phyloP scores from a whole-genome alignment of 192 early-diverging fungal genomes.

The Borealophlyctis nickersoniae region DNA sequence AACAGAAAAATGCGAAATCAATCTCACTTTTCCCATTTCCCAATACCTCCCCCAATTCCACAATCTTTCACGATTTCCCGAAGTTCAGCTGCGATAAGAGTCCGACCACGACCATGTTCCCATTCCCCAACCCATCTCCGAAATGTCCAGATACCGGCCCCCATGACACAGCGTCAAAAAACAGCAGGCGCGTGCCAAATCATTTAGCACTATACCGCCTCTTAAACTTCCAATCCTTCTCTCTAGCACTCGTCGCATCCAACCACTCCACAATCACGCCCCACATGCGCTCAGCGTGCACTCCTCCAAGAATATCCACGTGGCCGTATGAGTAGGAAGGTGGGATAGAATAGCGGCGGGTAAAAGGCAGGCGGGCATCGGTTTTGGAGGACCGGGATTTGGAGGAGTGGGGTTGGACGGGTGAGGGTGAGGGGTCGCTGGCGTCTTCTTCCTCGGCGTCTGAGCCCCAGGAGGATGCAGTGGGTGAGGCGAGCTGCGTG shows the following conservation, averaged over 20 bases:
- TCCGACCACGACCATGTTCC: too few relatives aligned
- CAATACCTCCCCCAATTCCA: too few relatives aligned
- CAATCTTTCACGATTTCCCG: too few relatives aligned
- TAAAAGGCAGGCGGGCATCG: background rate
- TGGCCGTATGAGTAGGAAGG: conserved; percentile 33
- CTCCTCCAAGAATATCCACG: conserved; percentile 41
- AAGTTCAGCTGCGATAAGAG: too few relatives aligned
- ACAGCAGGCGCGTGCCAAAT: too few relatives aligned
- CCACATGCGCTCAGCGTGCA: conserved; percentile 43
- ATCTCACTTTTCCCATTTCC: too few relatives aligned
- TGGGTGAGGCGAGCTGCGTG: background rate
- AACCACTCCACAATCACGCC: conserved; percentile 42
- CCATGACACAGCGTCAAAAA: background rate
- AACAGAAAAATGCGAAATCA: too few relatives aligned
- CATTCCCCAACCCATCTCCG: too few relatives aligned
- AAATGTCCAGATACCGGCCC: background rate
- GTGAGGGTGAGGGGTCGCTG: too few relatives aligned
- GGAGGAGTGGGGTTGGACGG: too few relatives aligned
- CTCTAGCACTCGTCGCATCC: conserved; percentile 32
- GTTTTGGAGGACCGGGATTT: too few relatives aligned
- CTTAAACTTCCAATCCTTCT: conserved; percentile 40
- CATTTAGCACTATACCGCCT: conserved; percentile 44
- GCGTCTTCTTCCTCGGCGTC: background rate
- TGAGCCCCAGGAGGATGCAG: background rate
- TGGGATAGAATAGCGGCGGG: conserved; percentile 21